Conservation (phyloP, 164 flowering plant genomes). For the Brasenia schreberi region DNA sequence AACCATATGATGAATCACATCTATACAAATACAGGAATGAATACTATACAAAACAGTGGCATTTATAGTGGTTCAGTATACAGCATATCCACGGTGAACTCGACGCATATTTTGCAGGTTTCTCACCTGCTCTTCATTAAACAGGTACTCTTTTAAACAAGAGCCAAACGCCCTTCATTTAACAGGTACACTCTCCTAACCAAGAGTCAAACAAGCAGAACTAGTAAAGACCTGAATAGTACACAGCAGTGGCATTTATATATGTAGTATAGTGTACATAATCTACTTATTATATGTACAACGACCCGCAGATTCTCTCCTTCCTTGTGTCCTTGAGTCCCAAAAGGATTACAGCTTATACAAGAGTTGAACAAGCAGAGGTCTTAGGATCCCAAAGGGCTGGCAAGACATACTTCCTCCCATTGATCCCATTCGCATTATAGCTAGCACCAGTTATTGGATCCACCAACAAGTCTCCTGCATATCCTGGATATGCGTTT, state of each 20-base stretch:
- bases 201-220: neutral
- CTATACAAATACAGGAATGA: no score
- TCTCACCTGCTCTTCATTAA: neutral
- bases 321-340: neutral
- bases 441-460: constrained; percentile 14
- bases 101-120: neutral
- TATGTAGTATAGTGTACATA: neutral
- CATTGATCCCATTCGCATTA: constrained; percentile 19
- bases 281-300: neutral
- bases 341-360: constrained; percentile 5
- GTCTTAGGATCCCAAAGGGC: constrained; percentile 17
- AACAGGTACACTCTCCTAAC: neutral
- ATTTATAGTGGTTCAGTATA: neutral
- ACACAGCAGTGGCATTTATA: neutral
- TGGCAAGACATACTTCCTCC: constrained; percentile 13
- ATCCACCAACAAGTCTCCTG: constrained; percentile 17
- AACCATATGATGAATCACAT: neutral
- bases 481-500: constrained; percentile 22
- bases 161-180: neutral
- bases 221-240: neutral
- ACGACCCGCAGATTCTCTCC: neutral
- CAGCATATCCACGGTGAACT: neutral
- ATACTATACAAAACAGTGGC: neutral
- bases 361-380: constrained; percentile 21
- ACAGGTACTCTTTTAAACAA: neutral